Percentiles rank a stretch among this genome's conserved stretches.
These are phyloP conservation scores for Chlorella sp. DNA, from an alignment of 139 green algal species.

Conservation along the genomic window DNA sequence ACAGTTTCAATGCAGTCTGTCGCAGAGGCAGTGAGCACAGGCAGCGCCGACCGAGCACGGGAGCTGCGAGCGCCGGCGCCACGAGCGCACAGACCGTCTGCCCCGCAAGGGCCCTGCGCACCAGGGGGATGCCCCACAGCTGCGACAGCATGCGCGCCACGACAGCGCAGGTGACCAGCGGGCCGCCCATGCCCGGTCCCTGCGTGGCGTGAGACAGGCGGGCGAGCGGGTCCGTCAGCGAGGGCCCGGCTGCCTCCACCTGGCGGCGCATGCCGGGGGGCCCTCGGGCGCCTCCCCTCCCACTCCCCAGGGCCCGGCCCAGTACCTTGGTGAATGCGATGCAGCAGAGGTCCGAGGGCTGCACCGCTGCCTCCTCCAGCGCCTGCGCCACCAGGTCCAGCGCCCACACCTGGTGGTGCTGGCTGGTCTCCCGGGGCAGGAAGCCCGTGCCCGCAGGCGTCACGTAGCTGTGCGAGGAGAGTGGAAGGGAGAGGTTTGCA, in stretches of 20 bases:
- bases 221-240: too few relatives aligned
- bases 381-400: constrained; percentile 69
- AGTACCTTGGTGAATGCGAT: constrained; percentile 84
- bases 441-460: constrained; percentile 86
- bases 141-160: constrained; percentile 80
- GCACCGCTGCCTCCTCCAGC: constrained; percentile 62
- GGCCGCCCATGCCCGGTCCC: constrained; percentile 90
- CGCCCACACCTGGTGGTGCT: constrained; percentile 76
- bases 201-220: constrained; percentile 1
- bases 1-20: too few relatives aligned
- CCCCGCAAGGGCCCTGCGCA: too few relatives aligned
- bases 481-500: neutral
- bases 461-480: constrained; percentile 63
- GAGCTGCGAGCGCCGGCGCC: too few relatives aligned
- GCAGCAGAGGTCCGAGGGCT: constrained; percentile 54
- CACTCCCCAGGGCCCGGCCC: neutral
- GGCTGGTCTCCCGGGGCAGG: constrained; percentile 81
- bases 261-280: too few relatives aligned
- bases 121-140: constrained; percentile 76
- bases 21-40: too few relatives aligned
- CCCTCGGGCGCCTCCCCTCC: too few relatives aligned
- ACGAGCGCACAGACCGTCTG: too few relatives aligned
- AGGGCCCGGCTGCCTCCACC: too few relatives aligned
- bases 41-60: too few relatives aligned
- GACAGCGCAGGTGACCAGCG: constrained; percentile 77